Conservation (phyloP, 345 rosid genomes). For the Eucalyptus sp. region DNA sequence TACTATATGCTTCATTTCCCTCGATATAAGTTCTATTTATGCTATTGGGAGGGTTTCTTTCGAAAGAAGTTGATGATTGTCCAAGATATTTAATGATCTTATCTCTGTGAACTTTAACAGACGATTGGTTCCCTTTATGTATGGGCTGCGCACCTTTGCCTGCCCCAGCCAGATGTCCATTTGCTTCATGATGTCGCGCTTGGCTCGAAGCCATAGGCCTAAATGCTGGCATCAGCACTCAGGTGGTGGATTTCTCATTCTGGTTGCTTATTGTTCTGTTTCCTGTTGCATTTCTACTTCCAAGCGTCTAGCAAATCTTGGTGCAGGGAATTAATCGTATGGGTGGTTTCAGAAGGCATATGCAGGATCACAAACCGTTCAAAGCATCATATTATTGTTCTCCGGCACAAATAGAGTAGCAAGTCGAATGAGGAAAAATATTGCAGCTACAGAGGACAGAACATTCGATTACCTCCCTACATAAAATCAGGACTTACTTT, state of each 20-base stretch:
- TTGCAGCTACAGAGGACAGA: not conserved
- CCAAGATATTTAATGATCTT: not conserved
- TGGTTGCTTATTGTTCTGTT: not conserved
- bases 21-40: not conserved
- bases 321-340: not conserved
- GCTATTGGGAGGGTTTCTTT: not conserved
- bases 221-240: conserved; percentile 44
- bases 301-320: not conserved
- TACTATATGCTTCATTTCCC: not conserved
- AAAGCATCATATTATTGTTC: conserved; percentile 38
- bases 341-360: conserved; percentile 20
- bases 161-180: conserved; percentile 33
- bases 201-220: conserved; percentile 59
- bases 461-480: not conserved
- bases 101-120: conserved; percentile 5
- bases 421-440: not conserved
- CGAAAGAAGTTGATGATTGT: not conserved
- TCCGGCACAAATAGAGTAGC: conserved; percentile 29
- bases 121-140: conserved; percentile 62
- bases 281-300: not conserved
- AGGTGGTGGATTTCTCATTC: conserved; percentile 12
- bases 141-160: conserved; percentile 55
- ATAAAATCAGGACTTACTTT: not conserved
- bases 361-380: conserved; percentile 50
- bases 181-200: conserved; percentile 62